Evolutionary conservation across 768 basidiomycete genomes (phyloP).

Genomic region (Rhizopogon sp.): DNA sequence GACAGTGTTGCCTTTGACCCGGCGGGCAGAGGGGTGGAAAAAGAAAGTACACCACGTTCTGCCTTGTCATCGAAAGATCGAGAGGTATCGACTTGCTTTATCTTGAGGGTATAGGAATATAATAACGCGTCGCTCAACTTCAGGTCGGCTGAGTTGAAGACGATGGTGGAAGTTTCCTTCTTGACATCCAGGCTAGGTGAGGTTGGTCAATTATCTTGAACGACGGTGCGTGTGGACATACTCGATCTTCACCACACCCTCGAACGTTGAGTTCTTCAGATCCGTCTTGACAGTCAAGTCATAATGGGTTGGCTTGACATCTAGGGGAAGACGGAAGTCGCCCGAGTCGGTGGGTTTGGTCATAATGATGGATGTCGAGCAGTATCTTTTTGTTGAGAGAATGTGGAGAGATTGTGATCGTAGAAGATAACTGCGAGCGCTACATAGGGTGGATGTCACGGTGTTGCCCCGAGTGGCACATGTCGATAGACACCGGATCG

Average conservation of each 20-base stretch:
- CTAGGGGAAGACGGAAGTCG: conserved; percentile 52
- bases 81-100: conserved; percentile 39
- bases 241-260: conserved; percentile 74
- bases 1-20: conserved; percentile 68
- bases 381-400: conserved; percentile 1
- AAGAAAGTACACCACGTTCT: conserved; percentile 61
- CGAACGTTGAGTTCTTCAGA: conserved; percentile 68
- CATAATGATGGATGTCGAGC: conserved; percentile 12
- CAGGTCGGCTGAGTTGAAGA: conserved; percentile 62
- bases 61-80: conserved; percentile 51
- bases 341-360: not conserved
- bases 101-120: conserved; percentile 48
- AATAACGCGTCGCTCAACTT: conserved; percentile 53
- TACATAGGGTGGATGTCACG: not conserved
- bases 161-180: conserved; percentile 53
- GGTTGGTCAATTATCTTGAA: not conserved
- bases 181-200: conserved; percentile 56
- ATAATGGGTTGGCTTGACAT: conserved; percentile 72
- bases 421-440: not conserved
- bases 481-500: not conserved
- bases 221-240: conserved; percentile 23
- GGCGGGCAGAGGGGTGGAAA: conserved; percentile 55
- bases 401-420: not conserved
- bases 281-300: conserved; percentile 79
- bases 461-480: not conserved